phyloP scores from a whole-genome alignment of 257 asterid genomes.

The Schizonepeta tenuifolia region DNA sequence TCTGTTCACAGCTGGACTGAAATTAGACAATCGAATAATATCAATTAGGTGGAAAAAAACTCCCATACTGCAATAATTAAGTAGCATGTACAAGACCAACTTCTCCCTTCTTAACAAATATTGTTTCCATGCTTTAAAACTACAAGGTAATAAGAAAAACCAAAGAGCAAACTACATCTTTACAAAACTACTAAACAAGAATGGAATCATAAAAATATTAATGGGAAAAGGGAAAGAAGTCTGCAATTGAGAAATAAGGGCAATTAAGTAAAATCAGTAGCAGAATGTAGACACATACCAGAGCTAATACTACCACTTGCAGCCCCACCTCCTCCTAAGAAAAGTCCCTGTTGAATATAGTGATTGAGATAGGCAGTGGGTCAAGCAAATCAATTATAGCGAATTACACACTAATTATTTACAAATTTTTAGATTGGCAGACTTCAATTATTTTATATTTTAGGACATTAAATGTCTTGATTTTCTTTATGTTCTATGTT shows the following conservation, averaged over 20 bases:
- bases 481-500: conserved; percentile 13
- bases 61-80: not conserved
- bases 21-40: conserved; percentile 26
- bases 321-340: conserved; percentile 77
- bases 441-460: conserved; percentile 2
- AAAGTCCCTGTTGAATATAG: conserved; percentile 63
- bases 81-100: conserved; percentile 25
- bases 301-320: conserved; percentile 75
- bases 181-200: conserved; percentile 6
- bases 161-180: conserved; percentile 9
- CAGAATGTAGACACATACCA: conserved; percentile 48
- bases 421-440: not conserved
- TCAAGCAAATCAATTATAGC: conserved; percentile 14
- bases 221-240: not conserved
- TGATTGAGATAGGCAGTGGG: conserved; percentile 16
- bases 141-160: not conserved
- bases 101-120: conserved; percentile 16
- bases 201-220: conserved; percentile 9
- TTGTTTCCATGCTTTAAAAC: conserved; percentile 17
- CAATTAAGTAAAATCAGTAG: conserved; percentile 25
- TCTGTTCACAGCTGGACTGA: conserved; percentile 31
- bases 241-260: conserved; percentile 24
- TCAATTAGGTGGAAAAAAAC: not conserved
- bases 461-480: conserved; percentile 4
- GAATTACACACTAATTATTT: conserved; percentile 17